Conservation (phyloP, 2,329 filamentous ascomycete species). For the Neofusicoccum sp. region DNA sequence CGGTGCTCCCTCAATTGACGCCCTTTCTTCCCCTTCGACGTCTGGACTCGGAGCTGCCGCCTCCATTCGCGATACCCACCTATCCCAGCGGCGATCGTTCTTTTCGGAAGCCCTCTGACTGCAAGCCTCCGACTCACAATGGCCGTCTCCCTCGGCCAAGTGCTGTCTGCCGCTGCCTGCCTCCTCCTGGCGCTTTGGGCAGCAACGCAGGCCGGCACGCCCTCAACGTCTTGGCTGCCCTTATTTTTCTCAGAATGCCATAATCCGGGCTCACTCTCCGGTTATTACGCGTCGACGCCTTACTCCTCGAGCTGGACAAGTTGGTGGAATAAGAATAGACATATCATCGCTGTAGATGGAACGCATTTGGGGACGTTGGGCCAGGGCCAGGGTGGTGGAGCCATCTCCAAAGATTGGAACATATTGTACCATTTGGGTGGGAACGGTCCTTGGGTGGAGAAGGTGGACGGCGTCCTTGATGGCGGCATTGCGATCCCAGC, state of each 20-base stretch:
- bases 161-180: background rate
- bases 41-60: background rate
- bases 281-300: background rate
- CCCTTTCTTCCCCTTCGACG: background rate
- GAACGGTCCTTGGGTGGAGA: constrained; percentile 56
- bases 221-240: background rate
- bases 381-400: constrained; percentile 27
- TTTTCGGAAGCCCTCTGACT: background rate
- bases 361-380: background rate
- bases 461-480: constrained; percentile 41
- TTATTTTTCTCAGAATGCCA: background rate
- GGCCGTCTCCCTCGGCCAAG: background rate
- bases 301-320: constrained; percentile 11
- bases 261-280: background rate
- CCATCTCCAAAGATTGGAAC: constrained; percentile 44
- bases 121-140: background rate
- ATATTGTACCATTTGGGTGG: constrained; percentile 55
- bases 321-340: constrained; percentile 9
- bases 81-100: too few relatives aligned
- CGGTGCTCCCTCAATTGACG: background rate
- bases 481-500: constrained; percentile 45
- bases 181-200: constrained; percentile 3
- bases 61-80: background rate
- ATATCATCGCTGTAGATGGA: background rate
- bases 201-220: background rate